Conservation (phyloP, 1,284 basidiomycete genomes). For the Rhizoctonia solani region DNA sequence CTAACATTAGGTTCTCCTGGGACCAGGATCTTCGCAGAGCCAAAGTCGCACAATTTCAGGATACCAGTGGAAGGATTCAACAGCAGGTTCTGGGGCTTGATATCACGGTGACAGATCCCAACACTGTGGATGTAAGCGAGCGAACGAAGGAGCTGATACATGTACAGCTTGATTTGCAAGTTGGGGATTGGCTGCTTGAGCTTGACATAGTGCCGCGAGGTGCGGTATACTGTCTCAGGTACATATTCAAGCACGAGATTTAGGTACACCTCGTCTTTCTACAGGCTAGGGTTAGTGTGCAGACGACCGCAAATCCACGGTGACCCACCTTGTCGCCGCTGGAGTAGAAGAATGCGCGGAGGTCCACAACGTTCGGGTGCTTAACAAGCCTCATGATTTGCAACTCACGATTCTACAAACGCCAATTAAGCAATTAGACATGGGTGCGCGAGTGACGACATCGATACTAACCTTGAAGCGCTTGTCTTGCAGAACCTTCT, state of each 20-base stretch:
- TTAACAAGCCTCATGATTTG: conserved; percentile 99
- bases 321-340: conserved; percentile 92
- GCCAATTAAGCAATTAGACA: conserved; percentile 13
- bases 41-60: conserved; percentile 98
- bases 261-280: conserved; percentile 99
- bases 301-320: conserved; percentile 27
- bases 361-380: conserved; percentile 97
- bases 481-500: conserved; percentile 99
- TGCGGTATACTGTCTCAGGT: conserved; percentile 98
- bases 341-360: conserved; percentile 98
- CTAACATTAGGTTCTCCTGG: conserved; percentile 98
- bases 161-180: conserved; percentile 98
- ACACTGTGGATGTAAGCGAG: conserved; percentile 98
- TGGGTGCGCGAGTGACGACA: conserved; percentile 36
- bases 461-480: conserved; percentile 89
- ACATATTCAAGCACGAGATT: conserved; percentile 99
- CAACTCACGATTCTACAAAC: conserved; percentile 90
- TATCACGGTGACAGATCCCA: conserved; percentile 97
- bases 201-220: conserved; percentile 98
- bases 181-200: conserved; percentile 99
- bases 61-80: conserved; percentile 96
- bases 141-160: conserved; percentile 97
- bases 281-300: conserved; percentile 38
- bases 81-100: conserved; percentile 98
- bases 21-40: conserved; percentile 97